These are phyloP conservation scores for Selaginella tamariscina DNA, from an alignment of 75 land plant species.

Conservation along the genomic window DNA sequence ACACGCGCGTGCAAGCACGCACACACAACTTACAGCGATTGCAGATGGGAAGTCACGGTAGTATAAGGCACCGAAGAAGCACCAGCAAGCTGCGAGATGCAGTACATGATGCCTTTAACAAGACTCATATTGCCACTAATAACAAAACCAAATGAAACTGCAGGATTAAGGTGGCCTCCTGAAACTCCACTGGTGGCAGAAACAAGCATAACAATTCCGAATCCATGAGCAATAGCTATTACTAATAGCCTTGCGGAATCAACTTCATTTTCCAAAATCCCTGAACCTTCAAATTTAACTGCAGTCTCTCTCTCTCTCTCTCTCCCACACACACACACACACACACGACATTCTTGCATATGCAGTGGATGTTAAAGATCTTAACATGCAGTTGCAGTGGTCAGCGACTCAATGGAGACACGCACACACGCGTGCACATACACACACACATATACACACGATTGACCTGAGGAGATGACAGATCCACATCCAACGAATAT, in stretches of 20 bases:
- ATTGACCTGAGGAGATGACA: background rate
- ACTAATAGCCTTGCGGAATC: slow-evolving; percentile 4
- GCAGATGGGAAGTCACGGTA: slow-evolving; percentile 2
- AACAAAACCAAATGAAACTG: slow-evolving; percentile 6
- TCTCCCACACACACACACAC: no score
- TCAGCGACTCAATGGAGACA: no score
- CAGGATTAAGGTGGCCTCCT: slow-evolving; percentile 9
- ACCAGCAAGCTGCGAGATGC: background rate
- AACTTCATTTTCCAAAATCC: background rate
- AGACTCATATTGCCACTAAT: slow-evolving; percentile 8
- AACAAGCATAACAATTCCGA: slow-evolving; percentile 5
- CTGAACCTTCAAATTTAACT: no score
- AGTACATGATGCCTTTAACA: slow-evolving; percentile 8
- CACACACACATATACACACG: no score
- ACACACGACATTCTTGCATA: no score
- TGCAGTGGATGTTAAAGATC: no score
- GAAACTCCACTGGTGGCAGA: background rate
- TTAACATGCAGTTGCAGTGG: no score
- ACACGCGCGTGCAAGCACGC: no score
- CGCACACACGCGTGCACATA: no score
- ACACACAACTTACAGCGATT: background rate
- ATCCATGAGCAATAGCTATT: slow-evolving; percentile 10
- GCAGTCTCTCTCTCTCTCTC: no score
- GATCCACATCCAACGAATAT: background rate
- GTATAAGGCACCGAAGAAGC: background rate